Base-by-base conservation (phyloP, 768 basidiomycete species). In the Termitomyces bulborhizus region DNA sequence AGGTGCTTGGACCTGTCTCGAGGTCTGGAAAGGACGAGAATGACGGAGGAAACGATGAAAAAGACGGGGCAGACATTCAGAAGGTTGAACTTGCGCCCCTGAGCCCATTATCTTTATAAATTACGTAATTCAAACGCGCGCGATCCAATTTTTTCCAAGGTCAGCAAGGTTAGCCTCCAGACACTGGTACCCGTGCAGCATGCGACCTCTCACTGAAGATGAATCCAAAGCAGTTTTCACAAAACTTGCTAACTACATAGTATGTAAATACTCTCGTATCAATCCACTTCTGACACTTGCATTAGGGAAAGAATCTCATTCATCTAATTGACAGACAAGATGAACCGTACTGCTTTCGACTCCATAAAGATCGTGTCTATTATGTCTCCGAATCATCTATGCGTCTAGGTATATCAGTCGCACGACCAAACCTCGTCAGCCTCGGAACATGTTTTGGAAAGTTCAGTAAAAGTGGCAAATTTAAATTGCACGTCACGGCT, bases 391-490 rank as follows among this genome's bases (percentile, higher is more conserved):
- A 98, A 64, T 83, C 90, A 0, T 89, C 93, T 8, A 96, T 98
- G 86, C 90, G 92, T 48, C 80, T 96, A 24, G 87, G 87, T 47
- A 93, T 93, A 51, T 95, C 92, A 0, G 83, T 98, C 50, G 94
- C 96, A 21, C 82, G 96, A 46, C 88, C 90, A 32, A 97, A 93
- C 66, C 86, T 99, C 56, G 77, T 98, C 68, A 89, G 87, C 55
- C 77, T 98, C 21, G 97, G 97, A 41, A 98, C 94, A 59, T 98
- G 95, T 73, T 88, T 98, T 59, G 97, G 97, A 59, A 98, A 97
- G 69, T 99, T 98, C 75, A 89, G 85, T 68, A 98, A 98, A 78
- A 84, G 85, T 49, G 94, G 94, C 56, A 98, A 98, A 69, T 99
- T 99, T 80, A 96, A 94, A 77, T 76, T 99, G 57, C 94, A 98